phyloP scores from a whole-genome alignment of 305 asterid species.

The Fraxinus paxiana region DNA sequence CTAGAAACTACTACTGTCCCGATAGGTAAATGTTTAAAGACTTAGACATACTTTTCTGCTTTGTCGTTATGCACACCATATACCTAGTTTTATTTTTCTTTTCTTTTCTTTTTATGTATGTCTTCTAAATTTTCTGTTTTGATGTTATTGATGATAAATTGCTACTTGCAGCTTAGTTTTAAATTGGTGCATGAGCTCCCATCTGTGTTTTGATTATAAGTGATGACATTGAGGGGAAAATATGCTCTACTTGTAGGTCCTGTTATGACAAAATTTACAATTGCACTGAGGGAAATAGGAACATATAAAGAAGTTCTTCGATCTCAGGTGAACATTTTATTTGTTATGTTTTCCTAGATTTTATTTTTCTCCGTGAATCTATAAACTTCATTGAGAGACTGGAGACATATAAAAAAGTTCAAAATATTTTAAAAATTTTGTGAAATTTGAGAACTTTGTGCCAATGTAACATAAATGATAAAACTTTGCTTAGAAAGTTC shows the following conservation, averaged over 20 bases:
- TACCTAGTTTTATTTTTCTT: background rate
- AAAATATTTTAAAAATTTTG: background rate
- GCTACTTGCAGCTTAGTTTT: conserved; percentile 11
- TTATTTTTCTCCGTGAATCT: background rate
- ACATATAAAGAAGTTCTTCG: conserved; percentile 99
- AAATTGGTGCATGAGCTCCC: conserved; percentile 19
- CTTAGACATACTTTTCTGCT: background rate
- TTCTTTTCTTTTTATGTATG: background rate
- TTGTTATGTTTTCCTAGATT: background rate
- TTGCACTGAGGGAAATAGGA: conserved; percentile 97
- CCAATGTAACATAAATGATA: background rate
- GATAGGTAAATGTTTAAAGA: background rate
- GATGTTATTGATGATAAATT: conserved; percentile 6
- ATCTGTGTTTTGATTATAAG: background rate
- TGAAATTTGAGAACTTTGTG: background rate
- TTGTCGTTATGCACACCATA: conserved; percentile 13
- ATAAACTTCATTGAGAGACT: background rate
- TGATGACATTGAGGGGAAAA: conserved; percentile 18
- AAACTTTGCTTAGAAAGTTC: background rate
- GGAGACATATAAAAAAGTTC: background rate
- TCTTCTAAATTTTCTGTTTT: background rate
- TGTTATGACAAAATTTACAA: conserved; percentile 96
- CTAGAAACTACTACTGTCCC: background rate
- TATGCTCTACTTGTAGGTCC: conserved; percentile 61
- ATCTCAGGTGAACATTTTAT: conserved; percentile 66